Evolutionary conservation across 1,139 yeast species (phyloP).

Genomic region (Pichia sp.): DNA sequence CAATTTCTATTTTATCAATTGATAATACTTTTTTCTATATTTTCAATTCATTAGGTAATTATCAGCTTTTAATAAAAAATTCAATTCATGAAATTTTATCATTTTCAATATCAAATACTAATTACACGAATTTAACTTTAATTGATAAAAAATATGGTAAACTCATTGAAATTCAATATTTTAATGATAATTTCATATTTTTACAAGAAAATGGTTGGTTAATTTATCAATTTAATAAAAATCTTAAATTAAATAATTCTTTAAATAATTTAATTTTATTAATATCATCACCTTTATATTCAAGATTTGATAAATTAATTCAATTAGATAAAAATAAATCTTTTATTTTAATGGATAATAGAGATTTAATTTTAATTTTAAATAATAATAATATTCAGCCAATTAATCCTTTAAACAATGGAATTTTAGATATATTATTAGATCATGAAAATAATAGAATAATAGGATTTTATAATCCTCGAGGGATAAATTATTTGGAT

Average conservation of each 20-base stretch:
- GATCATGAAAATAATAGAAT: neutral
- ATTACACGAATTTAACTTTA: neutral
- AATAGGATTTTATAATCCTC: neutral
- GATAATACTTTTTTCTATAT: constrained; percentile 17
- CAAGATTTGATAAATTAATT: constrained; percentile 17
- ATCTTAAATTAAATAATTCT: constrained; percentile 2
- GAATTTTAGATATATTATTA: neutral
- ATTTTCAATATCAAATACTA: too few relatives aligned
- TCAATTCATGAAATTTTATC: neutral
- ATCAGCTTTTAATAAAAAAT: constrained; percentile 1
- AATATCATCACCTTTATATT: constrained; percentile 22
- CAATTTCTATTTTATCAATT: constrained; percentile 18
- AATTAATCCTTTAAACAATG: constrained; percentile 4
- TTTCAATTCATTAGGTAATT: constrained; percentile 19
- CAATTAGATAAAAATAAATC: constrained; percentile 8
- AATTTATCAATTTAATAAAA: constrained; percentile 17
- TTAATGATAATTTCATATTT: constrained; percentile 12
- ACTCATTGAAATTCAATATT: constrained; percentile 12
- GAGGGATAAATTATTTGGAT: neutral
- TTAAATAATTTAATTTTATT: constrained; percentile 7
- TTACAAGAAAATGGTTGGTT: constrained; percentile 27
- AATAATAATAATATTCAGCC: constrained; percentile 20
- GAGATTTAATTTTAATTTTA: constrained; percentile 17
- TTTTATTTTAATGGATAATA: constrained; percentile 19
- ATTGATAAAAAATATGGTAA: constrained; percentile 16